Conservation (phyloP, 2,329 filamentous ascomycete species). For the Trichoderma sp. region DNA sequence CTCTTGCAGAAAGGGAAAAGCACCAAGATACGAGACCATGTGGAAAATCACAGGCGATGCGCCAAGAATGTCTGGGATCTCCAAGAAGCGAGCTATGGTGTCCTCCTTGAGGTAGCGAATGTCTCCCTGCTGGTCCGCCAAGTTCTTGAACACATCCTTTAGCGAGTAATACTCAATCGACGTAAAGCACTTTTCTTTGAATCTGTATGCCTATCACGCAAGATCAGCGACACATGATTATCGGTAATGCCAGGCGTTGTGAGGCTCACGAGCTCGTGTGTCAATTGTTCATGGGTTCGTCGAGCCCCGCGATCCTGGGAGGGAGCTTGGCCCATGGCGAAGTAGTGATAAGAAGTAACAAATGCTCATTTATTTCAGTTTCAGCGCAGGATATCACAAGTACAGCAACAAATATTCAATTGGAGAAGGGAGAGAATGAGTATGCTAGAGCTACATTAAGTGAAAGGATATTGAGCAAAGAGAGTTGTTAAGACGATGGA, state of each 20-base stretch:
- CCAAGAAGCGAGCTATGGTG: conserved; percentile 70
- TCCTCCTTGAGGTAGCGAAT: conserved; percentile 68
- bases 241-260: background rate
- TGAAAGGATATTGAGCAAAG: background rate
- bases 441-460: conserved; percentile 7
- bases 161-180: conserved; percentile 72
- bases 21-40: conserved; percentile 69
- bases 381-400: conserved; percentile 12
- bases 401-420: background rate
- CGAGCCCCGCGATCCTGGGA: conserved; percentile 49
- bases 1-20: conserved; percentile 72
- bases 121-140: conserved; percentile 64
- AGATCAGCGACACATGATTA: conserved; percentile 8
- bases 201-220: conserved; percentile 55
- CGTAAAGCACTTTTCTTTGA: conserved; percentile 70
- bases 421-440: background rate
- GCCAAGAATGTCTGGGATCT: conserved; percentile 69
- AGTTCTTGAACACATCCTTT: conserved; percentile 70
- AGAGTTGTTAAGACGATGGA: background rate
- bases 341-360: conserved; percentile 17
- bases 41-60: conserved; percentile 71
- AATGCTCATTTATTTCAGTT: background rate
- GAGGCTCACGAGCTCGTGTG: conserved; percentile 51
- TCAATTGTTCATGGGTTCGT: conserved; percentile 55
- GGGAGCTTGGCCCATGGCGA: conserved; percentile 54